These are phyloP conservation scores for Fusarium sp. DNA, from an alignment of 2,329 filamentous ascomycete species.

Conservation along the genomic window DNA sequence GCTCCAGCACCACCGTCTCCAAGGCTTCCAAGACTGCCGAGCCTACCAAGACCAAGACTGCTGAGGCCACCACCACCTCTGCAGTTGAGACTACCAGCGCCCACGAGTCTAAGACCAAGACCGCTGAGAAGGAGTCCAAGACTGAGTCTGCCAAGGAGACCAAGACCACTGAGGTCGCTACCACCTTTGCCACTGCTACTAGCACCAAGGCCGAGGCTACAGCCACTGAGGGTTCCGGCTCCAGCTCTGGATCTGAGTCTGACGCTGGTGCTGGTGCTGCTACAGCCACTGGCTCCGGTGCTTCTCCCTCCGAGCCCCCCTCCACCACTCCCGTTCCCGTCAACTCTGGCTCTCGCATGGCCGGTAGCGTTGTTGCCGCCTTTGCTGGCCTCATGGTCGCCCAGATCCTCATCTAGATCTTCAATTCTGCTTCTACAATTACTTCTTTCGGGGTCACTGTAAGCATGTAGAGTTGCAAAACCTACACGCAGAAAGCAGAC, in stretches of 20 bases:
- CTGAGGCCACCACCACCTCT: constrained; percentile 24
- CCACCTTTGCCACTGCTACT: constrained; percentile 37
- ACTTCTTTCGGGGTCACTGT: constrained; percentile 33
- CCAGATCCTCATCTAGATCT: constrained; percentile 49
- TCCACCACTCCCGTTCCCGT: constrained; percentile 35
- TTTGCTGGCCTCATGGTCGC: constrained; percentile 48
- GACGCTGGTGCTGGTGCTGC: constrained; percentile 25
- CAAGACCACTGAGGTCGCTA: constrained; percentile 25
- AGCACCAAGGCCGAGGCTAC: constrained; percentile 21
- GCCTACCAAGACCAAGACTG: constrained; percentile 31
- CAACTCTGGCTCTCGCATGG: constrained; percentile 46
- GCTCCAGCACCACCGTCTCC: constrained; percentile 33
- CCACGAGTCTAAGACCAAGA: constrained; percentile 32
- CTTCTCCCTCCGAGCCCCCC: constrained; percentile 26
- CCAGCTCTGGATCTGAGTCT: constrained; percentile 35
- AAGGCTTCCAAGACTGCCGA: constrained; percentile 30
- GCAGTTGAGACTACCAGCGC: constrained; percentile 25
- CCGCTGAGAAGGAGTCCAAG: constrained; percentile 12
- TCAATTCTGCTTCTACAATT: constrained; percentile 46
- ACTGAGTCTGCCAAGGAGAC: constrained; percentile 19
- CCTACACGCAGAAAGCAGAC: constrained; percentile 45
- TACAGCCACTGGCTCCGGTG: constrained; percentile 15
- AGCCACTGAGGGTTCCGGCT: constrained; percentile 26
- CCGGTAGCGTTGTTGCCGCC: constrained; percentile 47
- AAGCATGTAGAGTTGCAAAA: constrained; percentile 45